Evolutionary conservation across 257 asterid species (phyloP), one percentile per base, ranked within the genome.

Genomic region (Plantago major): DNA sequence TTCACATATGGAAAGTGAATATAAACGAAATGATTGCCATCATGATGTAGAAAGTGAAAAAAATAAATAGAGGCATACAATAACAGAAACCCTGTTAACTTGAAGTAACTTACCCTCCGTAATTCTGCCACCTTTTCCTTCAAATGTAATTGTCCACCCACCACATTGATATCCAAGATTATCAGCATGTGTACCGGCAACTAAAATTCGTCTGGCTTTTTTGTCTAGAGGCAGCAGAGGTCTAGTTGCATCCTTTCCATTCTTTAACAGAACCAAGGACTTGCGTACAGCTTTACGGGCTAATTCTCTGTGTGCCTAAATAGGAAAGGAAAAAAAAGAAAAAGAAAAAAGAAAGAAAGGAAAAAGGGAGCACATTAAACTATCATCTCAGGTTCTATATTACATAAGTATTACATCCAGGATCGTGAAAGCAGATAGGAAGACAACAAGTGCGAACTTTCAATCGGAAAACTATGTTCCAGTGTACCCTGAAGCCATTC

Each of bases 91-190:
- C 16, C 57, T 57, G 58, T 53, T 40, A 9, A 53, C 16, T 26
- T 9, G 3, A 46, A 57, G 54, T 50, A 47, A 63, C 72, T 72
- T 76, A 89, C 99, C 99, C 68, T 81, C 81, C 16, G 99, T 89
- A 67, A 83, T 86, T 81, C 83, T 78, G 80, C 97, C 98, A 70
- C 93, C 68, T 45, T 74, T 66, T 66, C 99, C 97, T 11, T 79
- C 85, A 97, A 97, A 92, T 33, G 95, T 81, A 68, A 76, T 67
- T 13, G 98, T 91, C 98, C 98, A 91, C 45, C 98, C 98, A 22
- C 98, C 98, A 63, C 99, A 92, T 46, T 89, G 99, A 75, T 82
- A 86, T 64, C 99, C 99, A 67, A 92, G 99, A 79, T 92, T 84
- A 79, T 89, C 99, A 64, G 96, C 97, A 80, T 92, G 99, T 40